phyloP scores from a whole-genome alignment of 305 asterid species.

The Fraxinus nigra region DNA sequence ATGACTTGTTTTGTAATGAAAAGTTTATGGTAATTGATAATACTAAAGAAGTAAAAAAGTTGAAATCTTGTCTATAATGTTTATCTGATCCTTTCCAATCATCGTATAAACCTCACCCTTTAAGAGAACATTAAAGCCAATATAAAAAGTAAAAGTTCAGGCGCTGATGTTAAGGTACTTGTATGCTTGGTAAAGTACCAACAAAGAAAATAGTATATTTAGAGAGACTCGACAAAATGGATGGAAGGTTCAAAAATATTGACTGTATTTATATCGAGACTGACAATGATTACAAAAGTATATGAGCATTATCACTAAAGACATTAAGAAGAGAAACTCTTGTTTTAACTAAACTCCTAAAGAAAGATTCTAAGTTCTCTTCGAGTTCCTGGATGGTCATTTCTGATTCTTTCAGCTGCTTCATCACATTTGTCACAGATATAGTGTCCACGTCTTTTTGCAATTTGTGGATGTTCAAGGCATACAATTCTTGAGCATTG shows the following conservation, averaged over 20 bases:
- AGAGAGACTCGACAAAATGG: neutral
- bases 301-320: neutral
- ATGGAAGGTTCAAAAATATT: neutral
- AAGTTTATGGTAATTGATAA: neutral
- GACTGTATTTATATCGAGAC: neutral
- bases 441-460: neutral
- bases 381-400: slow-evolving; percentile 22
- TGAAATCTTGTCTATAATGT: neutral
- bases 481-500: slow-evolving; percentile 8
- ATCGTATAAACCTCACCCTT: neutral
- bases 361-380: slow-evolving; percentile 10
- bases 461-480: slow-evolving; percentile 8
- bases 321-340: neutral
- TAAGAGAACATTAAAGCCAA: neutral
- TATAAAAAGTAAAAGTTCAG: neutral
- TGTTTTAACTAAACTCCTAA: slow-evolving; percentile 9
- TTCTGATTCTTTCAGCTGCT: neutral
- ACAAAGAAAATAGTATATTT: neutral
- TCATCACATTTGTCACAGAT: neutral
- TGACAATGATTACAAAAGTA: neutral
- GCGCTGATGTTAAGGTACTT: neutral
- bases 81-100: neutral
- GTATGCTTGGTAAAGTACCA: neutral
- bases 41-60: neutral
- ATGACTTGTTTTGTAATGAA: neutral